These are phyloP conservation scores for Uronychia setigera DNA, from an alignment of 73 alveolate species.

Conservation along the genomic window DNA sequence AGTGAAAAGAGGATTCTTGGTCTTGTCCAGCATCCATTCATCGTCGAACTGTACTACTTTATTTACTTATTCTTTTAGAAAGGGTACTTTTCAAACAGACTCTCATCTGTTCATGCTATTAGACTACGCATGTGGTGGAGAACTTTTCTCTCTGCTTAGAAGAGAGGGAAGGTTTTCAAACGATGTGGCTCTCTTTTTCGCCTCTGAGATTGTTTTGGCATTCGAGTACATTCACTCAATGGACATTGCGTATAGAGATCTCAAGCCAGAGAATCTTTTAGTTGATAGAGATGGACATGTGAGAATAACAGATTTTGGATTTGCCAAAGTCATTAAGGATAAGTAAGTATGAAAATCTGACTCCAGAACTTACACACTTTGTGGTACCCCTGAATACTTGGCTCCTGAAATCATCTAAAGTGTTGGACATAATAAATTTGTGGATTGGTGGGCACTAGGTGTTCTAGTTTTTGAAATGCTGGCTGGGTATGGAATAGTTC, in stretches of 20 bases:
- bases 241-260: slow-evolving; percentile 83
- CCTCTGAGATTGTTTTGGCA: slow-evolving; percentile 80
- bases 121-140: slow-evolving; percentile 93
- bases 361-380: slow-evolving; percentile 71
- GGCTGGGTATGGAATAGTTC: slow-evolving; percentile 69
- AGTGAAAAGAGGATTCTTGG: slow-evolving; percentile 84
- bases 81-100: slow-evolving; percentile 78
- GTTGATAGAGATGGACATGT: slow-evolving; percentile 86
- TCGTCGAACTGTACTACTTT: slow-evolving; percentile 44
- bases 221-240: slow-evolving; percentile 77
- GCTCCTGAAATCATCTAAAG: slow-evolving; percentile 90
- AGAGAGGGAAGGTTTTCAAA: slow-evolving; percentile 90
- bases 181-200: slow-evolving; percentile 90
- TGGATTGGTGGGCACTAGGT: slow-evolving; percentile 95
- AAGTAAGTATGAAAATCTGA: slow-evolving; percentile 8
- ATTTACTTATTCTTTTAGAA: background rate
- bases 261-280: slow-evolving; percentile 89
- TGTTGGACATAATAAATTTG: slow-evolving; percentile 84
- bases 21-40: slow-evolving; percentile 87
- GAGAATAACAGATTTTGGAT: slow-evolving; percentile 87
- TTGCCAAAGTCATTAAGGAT: slow-evolving; percentile 79
- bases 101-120: slow-evolving; percentile 84
- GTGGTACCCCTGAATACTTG: slow-evolving; percentile 91
- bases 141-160: slow-evolving; percentile 83
- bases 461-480: slow-evolving; percentile 86